A percentile compares a stretch with the other conserved stretches of the same genome.
Conservation (phyloP, 768 basidiomycete genomes). For the Trametes meyenii region DNA sequence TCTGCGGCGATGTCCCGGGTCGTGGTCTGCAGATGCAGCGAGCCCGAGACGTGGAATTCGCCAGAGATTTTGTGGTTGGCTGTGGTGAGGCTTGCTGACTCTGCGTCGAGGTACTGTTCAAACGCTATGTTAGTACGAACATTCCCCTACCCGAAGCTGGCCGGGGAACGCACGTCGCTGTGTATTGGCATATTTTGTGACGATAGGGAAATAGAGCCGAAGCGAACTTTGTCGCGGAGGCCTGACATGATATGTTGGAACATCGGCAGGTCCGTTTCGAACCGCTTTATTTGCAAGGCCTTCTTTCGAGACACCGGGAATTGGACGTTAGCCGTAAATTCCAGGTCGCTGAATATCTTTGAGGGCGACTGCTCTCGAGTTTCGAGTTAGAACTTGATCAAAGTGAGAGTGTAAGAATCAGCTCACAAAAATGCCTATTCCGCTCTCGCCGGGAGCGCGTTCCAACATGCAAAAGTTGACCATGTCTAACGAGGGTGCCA, state of each 20-base stretch:
- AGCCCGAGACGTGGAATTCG: conserved; percentile 39
- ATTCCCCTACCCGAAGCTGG: no score
- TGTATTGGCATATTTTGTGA: conserved; percentile 2
- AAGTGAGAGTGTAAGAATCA: not conserved
- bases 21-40: conserved; percentile 39
- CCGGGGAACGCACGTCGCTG: not conserved
- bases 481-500: not conserved
- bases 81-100: conserved; percentile 36
- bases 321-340: conserved; percentile 1
- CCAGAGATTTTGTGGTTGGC: conserved; percentile 52
- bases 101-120: conserved; percentile 38
- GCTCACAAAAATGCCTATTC: conserved; percentile 22
- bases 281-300: conserved; percentile 3
- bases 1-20: conserved; percentile 45
- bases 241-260: not conserved
- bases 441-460: conserved; percentile 14
- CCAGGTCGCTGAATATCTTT: not conserved
- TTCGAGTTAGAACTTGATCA: not conserved
- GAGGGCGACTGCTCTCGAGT: not conserved
- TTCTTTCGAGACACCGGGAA: not conserved
- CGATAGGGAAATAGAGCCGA: conserved; percentile 8
- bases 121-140: not conserved
- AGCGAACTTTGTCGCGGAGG: not conserved
- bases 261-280: conserved; percentile 13
- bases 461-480: conserved; percentile 26